Base-by-base conservation (phyloP, 1,284 basidiomycete species). In the Apiotrichum veenhuisii region DNA sequence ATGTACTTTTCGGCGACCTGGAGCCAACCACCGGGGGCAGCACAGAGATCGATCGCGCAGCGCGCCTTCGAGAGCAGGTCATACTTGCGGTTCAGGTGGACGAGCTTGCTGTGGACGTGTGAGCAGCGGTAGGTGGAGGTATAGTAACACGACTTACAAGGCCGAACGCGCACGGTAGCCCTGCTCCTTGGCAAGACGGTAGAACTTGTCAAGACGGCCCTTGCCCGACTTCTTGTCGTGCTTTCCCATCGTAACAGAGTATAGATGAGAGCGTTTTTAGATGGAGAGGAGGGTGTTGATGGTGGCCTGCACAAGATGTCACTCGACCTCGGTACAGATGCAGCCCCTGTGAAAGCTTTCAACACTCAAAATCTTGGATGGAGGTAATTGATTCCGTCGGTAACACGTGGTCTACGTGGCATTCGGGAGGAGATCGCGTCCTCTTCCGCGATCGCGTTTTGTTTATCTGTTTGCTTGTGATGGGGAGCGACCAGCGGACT, bases 1-100 rank as follows among this genome's bases (percentile, higher is more conserved):
- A 98, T 98, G 77, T 94, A 92, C 79, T 98, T 98, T 80, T 88
- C 90, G 43, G 95, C 94, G 20, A 98, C 96, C 77, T 99, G 96
- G 5, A 98, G 83, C 96, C 96, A 99, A 75, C 96, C 96, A 72
- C 96, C 96, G 8, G 96, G 96, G 10, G 96, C 96, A 49, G 96
- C 96, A 80, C 96, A 98, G 51, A 99, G 82, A 84, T 99, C 96
- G 74, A 99, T 96, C 56, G 88, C 91, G 77, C 95, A 98, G 84
- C 87, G 83, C 33, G 96, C 88, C 50, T 84, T 82, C 71, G 95
- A 91, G 41, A 98, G 83, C 71, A 98, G 89, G 40, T 87, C 85
- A 79, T 89, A 99, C 80, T 98, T 98, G 75, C 97, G 95, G 83
- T 99, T 98, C 64, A 99, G 81, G 77, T 99, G 96, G 57, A 98